Evolutionary conservation across 192 early-diverging fungal genomes (phyloP).

Genomic region (Coemansia sp.): DNA sequence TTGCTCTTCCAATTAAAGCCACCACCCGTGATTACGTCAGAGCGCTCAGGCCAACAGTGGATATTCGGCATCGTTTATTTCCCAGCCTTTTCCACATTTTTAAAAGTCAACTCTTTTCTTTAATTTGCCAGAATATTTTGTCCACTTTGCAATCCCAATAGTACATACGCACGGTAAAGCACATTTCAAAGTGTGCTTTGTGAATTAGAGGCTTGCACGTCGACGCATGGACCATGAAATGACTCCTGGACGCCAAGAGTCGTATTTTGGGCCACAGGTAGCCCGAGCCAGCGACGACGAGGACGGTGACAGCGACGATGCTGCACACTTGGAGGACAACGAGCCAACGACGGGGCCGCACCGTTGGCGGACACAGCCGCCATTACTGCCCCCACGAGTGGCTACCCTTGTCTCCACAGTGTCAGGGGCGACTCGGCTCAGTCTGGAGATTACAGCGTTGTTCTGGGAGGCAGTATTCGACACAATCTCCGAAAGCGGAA

Average conservation of each 20-base stretch:
- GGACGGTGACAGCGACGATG: neutral
- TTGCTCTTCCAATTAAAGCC: too few relatives aligned
- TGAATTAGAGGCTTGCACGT: too few relatives aligned
- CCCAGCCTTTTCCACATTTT: too few relatives aligned
- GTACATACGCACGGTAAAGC: too few relatives aligned
- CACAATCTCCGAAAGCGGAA: constrained; percentile 46
- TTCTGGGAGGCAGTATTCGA: constrained; percentile 55
- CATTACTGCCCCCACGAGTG: constrained; percentile 44
- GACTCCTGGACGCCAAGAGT: constrained; percentile 2
- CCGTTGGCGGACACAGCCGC: constrained; percentile 37
- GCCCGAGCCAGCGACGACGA: neutral
- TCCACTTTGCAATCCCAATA: too few relatives aligned
- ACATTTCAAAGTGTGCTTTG: too few relatives aligned
- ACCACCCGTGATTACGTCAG: too few relatives aligned
- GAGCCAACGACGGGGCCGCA: constrained; percentile 23
- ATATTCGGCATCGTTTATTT: too few relatives aligned
- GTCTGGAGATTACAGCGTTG: constrained; percentile 46
- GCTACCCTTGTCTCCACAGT: constrained; percentile 45
- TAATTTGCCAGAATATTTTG: constrained; percentile 24
- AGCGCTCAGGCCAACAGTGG: too few relatives aligned
- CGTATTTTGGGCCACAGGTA: constrained; percentile 3
- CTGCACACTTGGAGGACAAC: constrained; percentile 33
- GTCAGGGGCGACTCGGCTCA: constrained; percentile 46
- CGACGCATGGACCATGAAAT: constrained; percentile 23
- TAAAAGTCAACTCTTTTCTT: neutral